Evolutionary conservation across 2,329 filamentous ascomycete genomes (phyloP).

Genomic region (Exophiala sideris): DNA sequence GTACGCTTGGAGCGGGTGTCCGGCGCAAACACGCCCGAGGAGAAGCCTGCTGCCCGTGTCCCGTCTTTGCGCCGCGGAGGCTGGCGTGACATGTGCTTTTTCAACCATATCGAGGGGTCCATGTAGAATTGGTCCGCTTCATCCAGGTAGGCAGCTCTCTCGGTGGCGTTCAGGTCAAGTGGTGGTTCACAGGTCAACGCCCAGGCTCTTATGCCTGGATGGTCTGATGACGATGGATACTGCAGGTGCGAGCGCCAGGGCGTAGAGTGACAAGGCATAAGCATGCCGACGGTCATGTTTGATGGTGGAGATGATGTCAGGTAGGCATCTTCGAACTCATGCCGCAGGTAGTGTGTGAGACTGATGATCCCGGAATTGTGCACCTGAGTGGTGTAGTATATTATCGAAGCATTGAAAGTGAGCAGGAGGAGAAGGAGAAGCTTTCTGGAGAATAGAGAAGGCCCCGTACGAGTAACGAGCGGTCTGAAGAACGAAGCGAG

Average conservation of each 20-base stretch:
- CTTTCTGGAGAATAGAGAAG: conserved; percentile 45
- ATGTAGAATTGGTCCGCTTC: conserved; percentile 90
- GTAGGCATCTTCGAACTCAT: conserved; percentile 62
- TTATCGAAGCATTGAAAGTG: conserved; percentile 65
- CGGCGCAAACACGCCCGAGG: conserved; percentile 33
- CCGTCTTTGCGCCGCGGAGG: conserved; percentile 15
- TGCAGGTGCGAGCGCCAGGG: conserved; percentile 90
- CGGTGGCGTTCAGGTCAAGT: conserved; percentile 58
- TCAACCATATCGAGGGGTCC: conserved; percentile 58
- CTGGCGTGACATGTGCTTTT: conserved; percentile 46
- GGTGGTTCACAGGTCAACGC: conserved; percentile 90
- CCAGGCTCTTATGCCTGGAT: conserved; percentile 64
- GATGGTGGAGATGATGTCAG: conserved; percentile 37
- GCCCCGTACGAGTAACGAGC: conserved; percentile 29
- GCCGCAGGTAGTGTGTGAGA: conserved; percentile 72
- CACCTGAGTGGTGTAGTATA: conserved; percentile 67
- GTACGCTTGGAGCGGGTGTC: conserved; percentile 5
- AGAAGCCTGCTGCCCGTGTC: not conserved
- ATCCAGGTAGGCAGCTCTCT: conserved; percentile 71
- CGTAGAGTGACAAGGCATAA: conserved; percentile 94
- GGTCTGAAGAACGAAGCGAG: conserved; percentile 40
- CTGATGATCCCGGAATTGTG: conserved; percentile 79
- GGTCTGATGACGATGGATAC: conserved; percentile 48
- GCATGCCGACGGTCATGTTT: conserved; percentile 64
- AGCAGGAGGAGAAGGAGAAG: conserved; percentile 58